phyloP scores from a whole-genome alignment of 78 protist genomes.

The Protostelium mycophagum region DNA sequence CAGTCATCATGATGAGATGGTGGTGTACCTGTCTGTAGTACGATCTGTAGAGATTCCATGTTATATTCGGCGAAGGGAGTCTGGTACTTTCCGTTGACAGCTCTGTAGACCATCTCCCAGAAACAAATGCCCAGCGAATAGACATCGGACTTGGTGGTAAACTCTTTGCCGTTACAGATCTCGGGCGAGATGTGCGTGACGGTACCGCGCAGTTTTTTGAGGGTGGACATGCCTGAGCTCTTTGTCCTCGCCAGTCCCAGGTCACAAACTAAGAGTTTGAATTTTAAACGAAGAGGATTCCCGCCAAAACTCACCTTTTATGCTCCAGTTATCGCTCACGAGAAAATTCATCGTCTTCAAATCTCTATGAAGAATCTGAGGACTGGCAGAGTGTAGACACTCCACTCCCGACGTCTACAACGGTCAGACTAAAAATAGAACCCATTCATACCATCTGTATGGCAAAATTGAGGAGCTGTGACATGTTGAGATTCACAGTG shows the following conservation, averaged over 20 bases:
- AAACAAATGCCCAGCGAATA: conserved; percentile 56
- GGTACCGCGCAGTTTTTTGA: conserved; percentile 57
- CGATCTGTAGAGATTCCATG: not conserved
- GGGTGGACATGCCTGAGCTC: conserved; percentile 6
- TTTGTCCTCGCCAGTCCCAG: not conserved
- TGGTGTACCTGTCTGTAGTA: not conserved
- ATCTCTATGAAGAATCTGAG: conserved; percentile 64
- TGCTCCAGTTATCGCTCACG: conserved; percentile 43
- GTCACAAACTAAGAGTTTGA: not conserved
- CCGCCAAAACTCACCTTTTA: conserved; percentile 13
- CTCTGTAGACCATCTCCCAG: conserved; percentile 64
- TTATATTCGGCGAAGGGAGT: conserved; percentile 33
- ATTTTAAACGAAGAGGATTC: not conserved
- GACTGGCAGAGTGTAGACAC: conserved; percentile 37
- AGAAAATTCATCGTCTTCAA: conserved; percentile 42
- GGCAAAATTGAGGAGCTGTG: not conserved
- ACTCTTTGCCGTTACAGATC: conserved; percentile 51
- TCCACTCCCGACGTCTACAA: not conserved
- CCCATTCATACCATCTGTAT: not conserved
- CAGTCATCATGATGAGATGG: not conserved
- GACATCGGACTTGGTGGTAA: conserved; percentile 54
- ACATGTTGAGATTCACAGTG: not conserved
- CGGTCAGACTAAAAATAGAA: not conserved
- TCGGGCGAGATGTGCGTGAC: conserved; percentile 61
- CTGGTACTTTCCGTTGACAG: conserved; percentile 35